Conservation (phyloP, 441 rosid species). For the Croton setiger region DNA sequence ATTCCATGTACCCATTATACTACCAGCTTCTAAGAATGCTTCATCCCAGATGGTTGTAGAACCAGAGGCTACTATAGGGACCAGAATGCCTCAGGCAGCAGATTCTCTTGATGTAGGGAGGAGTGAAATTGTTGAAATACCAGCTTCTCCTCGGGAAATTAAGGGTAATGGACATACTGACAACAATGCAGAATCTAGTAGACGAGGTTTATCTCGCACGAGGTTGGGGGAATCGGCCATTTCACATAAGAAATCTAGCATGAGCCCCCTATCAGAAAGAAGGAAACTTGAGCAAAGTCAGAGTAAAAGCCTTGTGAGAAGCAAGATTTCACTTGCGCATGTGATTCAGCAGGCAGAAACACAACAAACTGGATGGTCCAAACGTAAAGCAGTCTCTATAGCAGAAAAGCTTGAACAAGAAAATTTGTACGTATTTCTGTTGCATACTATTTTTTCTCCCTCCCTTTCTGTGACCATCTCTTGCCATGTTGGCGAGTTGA, state of each 20-base stretch:
- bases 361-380: constrained; percentile 73
- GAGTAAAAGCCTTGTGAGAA: constrained; percentile 78
- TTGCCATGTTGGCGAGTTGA: neutral
- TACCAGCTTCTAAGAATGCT: constrained; percentile 44
- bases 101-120: constrained; percentile 39
- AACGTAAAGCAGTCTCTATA: constrained; percentile 84
- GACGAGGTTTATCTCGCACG: constrained; percentile 31
- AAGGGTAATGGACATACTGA: constrained; percentile 25
- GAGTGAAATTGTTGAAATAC: constrained; percentile 87
- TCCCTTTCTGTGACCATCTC: constrained; percentile 3
- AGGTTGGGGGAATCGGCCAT: constrained; percentile 28
- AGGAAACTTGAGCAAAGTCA: constrained; percentile 51
- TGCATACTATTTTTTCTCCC: neutral
- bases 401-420: constrained; percentile 99
- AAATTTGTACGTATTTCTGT: constrained; percentile 62
- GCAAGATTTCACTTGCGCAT: constrained; percentile 89
- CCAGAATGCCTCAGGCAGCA: constrained; percentile 31
- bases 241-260: constrained; percentile 28
- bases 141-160: constrained; percentile 41
- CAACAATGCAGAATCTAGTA: constrained; percentile 31
- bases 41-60: constrained; percentile 31
- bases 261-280: constrained; percentile 43
- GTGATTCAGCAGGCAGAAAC: constrained; percentile 90
- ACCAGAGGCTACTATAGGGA: constrained; percentile 21
- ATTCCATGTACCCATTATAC: constrained; percentile 31